Percentiles rank a stretch among this genome's conserved stretches.
These are phyloP conservation scores for Sicyos baderoa DNA, from an alignment of 306 rosid species.

Conservation along the genomic window DNA sequence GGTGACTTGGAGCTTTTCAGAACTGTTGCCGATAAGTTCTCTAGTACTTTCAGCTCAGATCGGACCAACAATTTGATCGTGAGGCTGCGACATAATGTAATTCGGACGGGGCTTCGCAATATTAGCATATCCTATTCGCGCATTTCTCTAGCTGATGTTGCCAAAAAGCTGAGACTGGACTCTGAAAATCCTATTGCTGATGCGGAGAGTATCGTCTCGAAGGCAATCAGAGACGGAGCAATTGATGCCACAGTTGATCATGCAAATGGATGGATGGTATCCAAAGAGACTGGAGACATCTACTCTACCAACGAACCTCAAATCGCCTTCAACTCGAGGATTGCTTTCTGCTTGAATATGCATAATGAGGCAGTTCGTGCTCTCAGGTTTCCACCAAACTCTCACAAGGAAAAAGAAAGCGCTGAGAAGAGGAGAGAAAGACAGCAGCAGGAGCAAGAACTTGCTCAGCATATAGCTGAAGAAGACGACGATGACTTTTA, in stretches of 20 bases:
- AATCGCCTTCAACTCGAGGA: slow-evolving; percentile 82
- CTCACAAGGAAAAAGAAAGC: slow-evolving; percentile 48
- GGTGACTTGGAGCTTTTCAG: slow-evolving; percentile 95
- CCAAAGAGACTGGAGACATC: slow-evolving; percentile 90
- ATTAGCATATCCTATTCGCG: slow-evolving; percentile 93
- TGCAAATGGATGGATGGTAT: slow-evolving; percentile 77
- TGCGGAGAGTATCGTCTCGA: slow-evolving; percentile 79
- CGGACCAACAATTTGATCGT: slow-evolving; percentile 91
- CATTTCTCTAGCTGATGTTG: slow-evolving; percentile 79
- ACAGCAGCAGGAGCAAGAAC: slow-evolving; percentile 52
- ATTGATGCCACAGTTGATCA: slow-evolving; percentile 65
- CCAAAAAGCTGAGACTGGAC: slow-evolving; percentile 84
- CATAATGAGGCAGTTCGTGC: slow-evolving; percentile 91
- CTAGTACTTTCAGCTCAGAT: slow-evolving; percentile 66
- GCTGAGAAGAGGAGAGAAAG: slow-evolving; percentile 49
- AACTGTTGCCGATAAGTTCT: slow-evolving; percentile 78
- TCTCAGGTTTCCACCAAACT: slow-evolving; percentile 42
- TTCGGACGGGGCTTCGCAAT: slow-evolving; percentile 91
- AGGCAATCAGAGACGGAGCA: slow-evolving; percentile 91
- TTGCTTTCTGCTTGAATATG: slow-evolving; percentile 91
- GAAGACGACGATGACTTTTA: slow-evolving; percentile 47
- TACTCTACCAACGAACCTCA: slow-evolving; percentile 90
- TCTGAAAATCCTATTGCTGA: slow-evolving; percentile 53
- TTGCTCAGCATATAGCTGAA: slow-evolving; percentile 48
- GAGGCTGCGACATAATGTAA: slow-evolving; percentile 90